A percentile compares a stretch with the other conserved stretches of the same genome.
These are phyloP conservation scores for Eucalyptus cladocalyx DNA, from an alignment of 345 rosid genomes.

Conservation along the genomic window DNA sequence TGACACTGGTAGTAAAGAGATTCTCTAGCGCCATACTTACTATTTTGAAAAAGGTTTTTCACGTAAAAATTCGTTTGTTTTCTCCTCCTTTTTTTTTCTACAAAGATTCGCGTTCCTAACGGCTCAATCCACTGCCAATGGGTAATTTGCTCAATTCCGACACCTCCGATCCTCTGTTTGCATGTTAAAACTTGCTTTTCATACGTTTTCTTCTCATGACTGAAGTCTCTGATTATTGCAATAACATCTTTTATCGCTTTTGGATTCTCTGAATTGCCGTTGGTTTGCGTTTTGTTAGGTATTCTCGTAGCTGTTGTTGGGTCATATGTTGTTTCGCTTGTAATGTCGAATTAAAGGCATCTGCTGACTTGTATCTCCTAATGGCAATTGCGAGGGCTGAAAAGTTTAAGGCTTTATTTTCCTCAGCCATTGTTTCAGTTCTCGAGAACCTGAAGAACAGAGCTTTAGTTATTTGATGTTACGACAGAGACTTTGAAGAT, in stretches of 20 bases:
- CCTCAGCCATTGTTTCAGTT: background rate
- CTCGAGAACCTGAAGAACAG: background rate
- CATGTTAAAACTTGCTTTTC: background rate
- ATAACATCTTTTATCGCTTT: background rate
- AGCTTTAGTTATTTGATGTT: background rate
- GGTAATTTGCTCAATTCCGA: background rate
- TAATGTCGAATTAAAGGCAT: background rate
- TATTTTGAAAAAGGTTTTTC: background rate
- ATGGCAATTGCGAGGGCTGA: background rate
- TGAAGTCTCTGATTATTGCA: background rate
- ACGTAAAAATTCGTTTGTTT: background rate
- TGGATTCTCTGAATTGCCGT: background rate
- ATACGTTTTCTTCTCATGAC: background rate
- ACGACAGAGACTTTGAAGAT: background rate
- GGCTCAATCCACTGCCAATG: background rate
- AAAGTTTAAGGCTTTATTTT: background rate
- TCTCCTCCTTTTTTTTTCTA: too few species aligned
- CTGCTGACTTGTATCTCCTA: background rate
- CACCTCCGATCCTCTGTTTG: background rate
- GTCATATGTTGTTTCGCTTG: background rate
- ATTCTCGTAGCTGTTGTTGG: background rate
- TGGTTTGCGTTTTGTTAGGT: background rate
- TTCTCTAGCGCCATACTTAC: background rate
- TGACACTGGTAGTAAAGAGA: background rate
- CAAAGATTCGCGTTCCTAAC: background rate